Conservation (phyloP, 768 basidiomycete species). For the Phanerochaete sordida region DNA sequence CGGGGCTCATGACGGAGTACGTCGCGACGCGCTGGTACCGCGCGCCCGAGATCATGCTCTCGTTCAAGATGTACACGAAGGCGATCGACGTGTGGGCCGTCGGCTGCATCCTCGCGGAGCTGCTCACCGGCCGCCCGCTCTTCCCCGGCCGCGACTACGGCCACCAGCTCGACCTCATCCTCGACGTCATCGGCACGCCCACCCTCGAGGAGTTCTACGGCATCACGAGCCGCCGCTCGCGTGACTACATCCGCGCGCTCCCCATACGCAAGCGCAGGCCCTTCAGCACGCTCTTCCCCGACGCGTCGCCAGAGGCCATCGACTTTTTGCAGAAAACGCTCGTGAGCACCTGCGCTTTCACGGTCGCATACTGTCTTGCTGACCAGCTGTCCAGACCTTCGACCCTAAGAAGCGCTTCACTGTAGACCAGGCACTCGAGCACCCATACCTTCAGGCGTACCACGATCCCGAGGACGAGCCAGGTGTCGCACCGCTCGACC, state of each 20-base stretch:
- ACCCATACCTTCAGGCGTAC: slow-evolving; percentile 80
- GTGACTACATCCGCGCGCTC: slow-evolving; percentile 84
- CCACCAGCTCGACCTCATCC: slow-evolving; percentile 83
- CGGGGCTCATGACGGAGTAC: slow-evolving; percentile 75
- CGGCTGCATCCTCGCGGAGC: slow-evolving; percentile 76
- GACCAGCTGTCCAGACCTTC: slow-evolving; percentile 66
- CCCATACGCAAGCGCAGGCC: slow-evolving; percentile 76
- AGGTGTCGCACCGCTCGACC: slow-evolving; percentile 69
- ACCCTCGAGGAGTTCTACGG: slow-evolving; percentile 89
- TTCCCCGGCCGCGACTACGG: slow-evolving; percentile 89
- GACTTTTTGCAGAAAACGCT: slow-evolving; percentile 73
- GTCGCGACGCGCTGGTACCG: slow-evolving; percentile 94
- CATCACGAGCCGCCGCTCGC: slow-evolving; percentile 79
- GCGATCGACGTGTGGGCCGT: slow-evolving; percentile 78
- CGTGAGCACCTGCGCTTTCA: slow-evolving; percentile 33
- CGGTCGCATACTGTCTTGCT: too few species aligned
- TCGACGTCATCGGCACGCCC: slow-evolving; percentile 88
- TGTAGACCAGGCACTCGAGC: slow-evolving; percentile 77
- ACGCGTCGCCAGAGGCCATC: slow-evolving; percentile 67
- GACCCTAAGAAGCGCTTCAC: slow-evolving; percentile 84
- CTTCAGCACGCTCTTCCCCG: slow-evolving; percentile 73
- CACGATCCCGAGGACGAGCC: slow-evolving; percentile 93
- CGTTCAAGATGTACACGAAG: slow-evolving; percentile 87
- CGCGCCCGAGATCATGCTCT: slow-evolving; percentile 93
- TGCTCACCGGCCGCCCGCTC: slow-evolving; percentile 74